Evolutionary conservation across 345 rosid genomes (phyloP).

Genomic region (Adansonia digitata): DNA sequence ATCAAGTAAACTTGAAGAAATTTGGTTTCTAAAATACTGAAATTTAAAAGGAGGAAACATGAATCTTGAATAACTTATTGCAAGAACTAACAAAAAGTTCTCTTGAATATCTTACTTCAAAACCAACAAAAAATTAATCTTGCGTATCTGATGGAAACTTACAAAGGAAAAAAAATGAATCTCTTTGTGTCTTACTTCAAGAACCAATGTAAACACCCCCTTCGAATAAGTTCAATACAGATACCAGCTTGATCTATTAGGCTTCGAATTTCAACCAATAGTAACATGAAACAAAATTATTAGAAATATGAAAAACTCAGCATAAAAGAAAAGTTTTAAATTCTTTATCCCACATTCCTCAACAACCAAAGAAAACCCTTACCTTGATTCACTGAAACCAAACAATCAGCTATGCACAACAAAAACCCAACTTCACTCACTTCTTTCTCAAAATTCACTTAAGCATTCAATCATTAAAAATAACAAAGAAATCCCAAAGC

Average conservation of each 20-base stretch:
- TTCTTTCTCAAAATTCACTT: slow-evolving; percentile 12
- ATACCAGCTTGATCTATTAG: not conserved
- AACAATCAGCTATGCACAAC: not conserved
- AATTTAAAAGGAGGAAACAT: not conserved
- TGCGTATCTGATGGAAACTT: not conserved
- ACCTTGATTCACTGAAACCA: not conserved
- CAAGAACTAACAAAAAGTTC: not conserved
- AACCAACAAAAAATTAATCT: not conserved
- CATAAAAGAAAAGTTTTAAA: not conserved
- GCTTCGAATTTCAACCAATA: not conserved
- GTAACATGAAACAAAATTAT: not conserved
- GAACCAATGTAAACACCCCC: too few relatives aligned
- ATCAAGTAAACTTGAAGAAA: not conserved
- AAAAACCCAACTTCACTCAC: not conserved
- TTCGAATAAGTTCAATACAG: not conserved
- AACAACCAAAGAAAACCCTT: not conserved
- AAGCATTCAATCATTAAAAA: not conserved
- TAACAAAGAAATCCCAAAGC: not conserved
- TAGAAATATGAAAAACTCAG: not conserved
- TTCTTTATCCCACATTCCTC: not conserved
- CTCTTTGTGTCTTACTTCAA: not conserved
- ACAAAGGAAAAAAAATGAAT: not conserved
- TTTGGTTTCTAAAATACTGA: not conserved
- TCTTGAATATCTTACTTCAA: not conserved
- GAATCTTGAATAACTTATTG: not conserved